Base-by-base conservation (phyloP, 2,329 filamentous ascomycete genomes). In the Diaporthe eres region DNA sequence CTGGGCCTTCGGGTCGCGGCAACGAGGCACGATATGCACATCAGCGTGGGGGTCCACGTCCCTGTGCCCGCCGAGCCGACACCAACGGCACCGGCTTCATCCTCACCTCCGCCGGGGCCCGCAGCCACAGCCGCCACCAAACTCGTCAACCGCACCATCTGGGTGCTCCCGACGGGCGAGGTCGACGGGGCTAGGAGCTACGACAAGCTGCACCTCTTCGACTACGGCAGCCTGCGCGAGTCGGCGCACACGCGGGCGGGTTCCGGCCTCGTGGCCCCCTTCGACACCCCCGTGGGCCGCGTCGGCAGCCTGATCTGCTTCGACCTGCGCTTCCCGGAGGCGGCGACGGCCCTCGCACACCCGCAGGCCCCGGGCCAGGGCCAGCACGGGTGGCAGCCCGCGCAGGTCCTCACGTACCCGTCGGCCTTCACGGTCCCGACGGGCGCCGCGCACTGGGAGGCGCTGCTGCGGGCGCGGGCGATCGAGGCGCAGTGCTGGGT, bases 181-280 rank as follows among this genome's bases (percentile, higher is more conserved):
- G 82, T 91, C 47, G 80, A 84, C 58, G 81, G 86, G 3, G 78
- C 83, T 8, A 82, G 82, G 1, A 83, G 84, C 28, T 98, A 98
- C 85, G 94, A 98, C 83, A 98, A 98, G 84, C 86, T 98, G 44
- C 96, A 98, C 83, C 89, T 98, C 19, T 98, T 98, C 84, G 95
- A 98, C 84, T 90, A 90, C 79, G 88, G 86, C 19, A 79, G 81
- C 13, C 86, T 90, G 28, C 85, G 83, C 75, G 89, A 77, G 74
- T 77, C 76, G 22, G 58, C 44, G 67, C 74, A 76, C 60, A 76
- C 74, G 25, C 76, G 65, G 80, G 89, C 90, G 6, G 95, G 95
- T 0, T 83, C 84, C 39, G 79, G 84, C 3, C 90, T 98, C 55
- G 86, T 91, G 1, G 83, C 90, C 4, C 95, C 95, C 0, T 95